These are phyloP conservation scores for Globisporangium perplexum DNA, from an alignment of 352 stramenopile genomes.

Conservation along the genomic window DNA sequence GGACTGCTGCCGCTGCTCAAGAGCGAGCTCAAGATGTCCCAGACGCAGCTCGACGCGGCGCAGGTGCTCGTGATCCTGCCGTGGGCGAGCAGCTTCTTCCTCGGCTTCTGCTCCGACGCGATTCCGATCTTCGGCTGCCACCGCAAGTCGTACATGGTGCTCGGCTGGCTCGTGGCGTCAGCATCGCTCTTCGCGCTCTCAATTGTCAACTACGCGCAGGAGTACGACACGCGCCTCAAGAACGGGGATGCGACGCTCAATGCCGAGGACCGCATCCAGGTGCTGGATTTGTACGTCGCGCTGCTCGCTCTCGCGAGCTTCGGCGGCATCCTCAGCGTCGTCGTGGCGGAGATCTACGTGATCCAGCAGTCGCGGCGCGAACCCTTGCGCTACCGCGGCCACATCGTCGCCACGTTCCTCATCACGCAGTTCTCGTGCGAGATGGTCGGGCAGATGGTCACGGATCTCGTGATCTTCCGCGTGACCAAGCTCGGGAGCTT, in stretches of 20 bases:
- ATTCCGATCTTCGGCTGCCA: conserved; percentile 35
- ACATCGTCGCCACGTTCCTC: conserved; percentile 36
- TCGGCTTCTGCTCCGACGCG: conserved; percentile 50
- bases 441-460: conserved; percentile 35
- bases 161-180: conserved; percentile 36
- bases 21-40: conserved; percentile 26
- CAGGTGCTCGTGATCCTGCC: conserved; percentile 31
- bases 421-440: conserved; percentile 47
- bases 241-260: conserved; percentile 11
- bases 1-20: conserved; percentile 35
- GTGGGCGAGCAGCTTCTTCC: conserved; percentile 43
- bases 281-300: conserved; percentile 36
- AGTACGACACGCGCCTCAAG: conserved; percentile 27
- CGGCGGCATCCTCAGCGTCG: conserved; percentile 36
- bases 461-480: conserved; percentile 46
- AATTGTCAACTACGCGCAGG: conserved; percentile 46
- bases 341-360: conserved; percentile 51
- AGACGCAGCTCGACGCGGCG: conserved; percentile 27
- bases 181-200: conserved; percentile 44
- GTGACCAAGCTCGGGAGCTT: conserved; percentile 35
- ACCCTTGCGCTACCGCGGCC: conserved; percentile 19
- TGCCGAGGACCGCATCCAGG: conserved; percentile 14
- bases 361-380: conserved; percentile 55
- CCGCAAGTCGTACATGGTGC: conserved; percentile 51
- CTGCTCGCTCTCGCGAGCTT: conserved; percentile 48